phyloP scores from a whole-genome alignment of 179 eudicot species.

The Nepenthes alata region DNA sequence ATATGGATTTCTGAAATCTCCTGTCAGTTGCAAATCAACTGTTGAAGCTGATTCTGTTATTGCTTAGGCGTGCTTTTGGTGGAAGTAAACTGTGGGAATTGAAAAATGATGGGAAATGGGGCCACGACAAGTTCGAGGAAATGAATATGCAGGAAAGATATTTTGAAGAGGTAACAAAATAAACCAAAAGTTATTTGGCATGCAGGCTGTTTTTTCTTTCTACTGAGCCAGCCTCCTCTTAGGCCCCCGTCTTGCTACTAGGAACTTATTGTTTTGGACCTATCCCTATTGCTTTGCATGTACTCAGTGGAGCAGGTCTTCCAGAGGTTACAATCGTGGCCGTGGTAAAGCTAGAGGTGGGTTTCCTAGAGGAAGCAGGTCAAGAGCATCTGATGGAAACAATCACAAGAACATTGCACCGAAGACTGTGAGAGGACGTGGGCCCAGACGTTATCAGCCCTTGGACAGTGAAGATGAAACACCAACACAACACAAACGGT shows the following conservation, averaged over 20 bases:
- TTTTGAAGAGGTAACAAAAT: constrained; percentile 47
- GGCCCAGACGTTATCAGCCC: constrained; percentile 72
- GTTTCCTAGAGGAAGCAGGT: constrained; percentile 34
- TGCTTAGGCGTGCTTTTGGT: constrained; percentile 65
- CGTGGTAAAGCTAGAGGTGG: constrained; percentile 65
- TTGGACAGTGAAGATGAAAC: constrained; percentile 35
- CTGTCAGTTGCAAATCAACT: neutral
- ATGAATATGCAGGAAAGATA: constrained; percentile 43
- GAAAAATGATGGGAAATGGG: constrained; percentile 90
- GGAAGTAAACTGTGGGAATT: constrained; percentile 92
- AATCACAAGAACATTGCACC: constrained; percentile 39
- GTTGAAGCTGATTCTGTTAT: neutral
- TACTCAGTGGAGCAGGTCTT: constrained; percentile 50
- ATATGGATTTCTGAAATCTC: neutral
- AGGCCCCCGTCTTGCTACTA: too few relatives aligned
- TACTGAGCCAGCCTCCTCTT: neutral
- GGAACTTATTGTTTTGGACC: neutral
- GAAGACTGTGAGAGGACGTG: constrained; percentile 76
- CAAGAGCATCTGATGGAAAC: constrained; percentile 25
- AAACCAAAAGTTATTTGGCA: neutral
- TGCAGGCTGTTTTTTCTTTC: neutral
- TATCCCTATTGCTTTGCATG: neutral
- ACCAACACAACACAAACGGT: constrained; percentile 49
- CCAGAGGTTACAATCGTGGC: constrained; percentile 54
- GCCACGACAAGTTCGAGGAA: constrained; percentile 97